Evolutionary conservation across 495 filamentous ascomycete genomes (phyloP).

Genomic region (Talaromyces nanjingensis): DNA sequence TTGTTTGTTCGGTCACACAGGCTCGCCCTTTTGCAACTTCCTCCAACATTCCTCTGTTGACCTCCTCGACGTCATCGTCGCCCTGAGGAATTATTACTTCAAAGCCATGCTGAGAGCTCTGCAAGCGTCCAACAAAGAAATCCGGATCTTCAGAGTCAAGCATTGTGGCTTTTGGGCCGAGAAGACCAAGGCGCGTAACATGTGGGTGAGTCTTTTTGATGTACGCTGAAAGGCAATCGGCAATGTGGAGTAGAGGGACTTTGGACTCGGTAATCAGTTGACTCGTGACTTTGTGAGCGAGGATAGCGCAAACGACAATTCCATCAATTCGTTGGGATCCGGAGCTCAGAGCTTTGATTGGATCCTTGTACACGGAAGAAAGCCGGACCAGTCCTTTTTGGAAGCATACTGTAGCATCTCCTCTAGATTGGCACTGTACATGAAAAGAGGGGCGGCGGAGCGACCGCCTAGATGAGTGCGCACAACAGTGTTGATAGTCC

Average conservation of each 20-base stretch:
- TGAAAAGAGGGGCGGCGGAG: constrained; percentile 12
- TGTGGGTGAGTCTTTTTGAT: constrained; percentile 10
- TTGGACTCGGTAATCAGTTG: constrained; percentile 5
- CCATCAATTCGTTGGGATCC: background rate
- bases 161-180: constrained; percentile 2
- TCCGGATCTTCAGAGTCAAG: no score
- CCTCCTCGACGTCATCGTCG: no score
- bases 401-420: constrained; percentile 11
- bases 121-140: no score
- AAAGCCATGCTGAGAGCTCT: no score
- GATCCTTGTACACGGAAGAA: no score
- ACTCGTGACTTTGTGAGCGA: constrained; percentile 13
- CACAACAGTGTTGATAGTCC: constrained; percentile 14
- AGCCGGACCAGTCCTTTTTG: constrained; percentile 6
- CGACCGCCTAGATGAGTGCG: constrained; percentile 12
- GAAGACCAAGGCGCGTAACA: constrained; percentile 11
- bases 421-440: constrained; percentile 16
- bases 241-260: constrained; percentile 14
- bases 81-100: no score
- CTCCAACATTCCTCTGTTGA: no score
- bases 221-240: constrained; percentile 11
- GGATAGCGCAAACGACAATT: constrained; percentile 15
- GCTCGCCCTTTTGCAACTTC: no score
- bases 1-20: constrained; percentile 6
- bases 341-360: constrained; percentile 4